These are phyloP conservation scores for Hermanozyma aechmeae DNA, from an alignment of 805 yeast species.

Conservation along the genomic window DNA sequence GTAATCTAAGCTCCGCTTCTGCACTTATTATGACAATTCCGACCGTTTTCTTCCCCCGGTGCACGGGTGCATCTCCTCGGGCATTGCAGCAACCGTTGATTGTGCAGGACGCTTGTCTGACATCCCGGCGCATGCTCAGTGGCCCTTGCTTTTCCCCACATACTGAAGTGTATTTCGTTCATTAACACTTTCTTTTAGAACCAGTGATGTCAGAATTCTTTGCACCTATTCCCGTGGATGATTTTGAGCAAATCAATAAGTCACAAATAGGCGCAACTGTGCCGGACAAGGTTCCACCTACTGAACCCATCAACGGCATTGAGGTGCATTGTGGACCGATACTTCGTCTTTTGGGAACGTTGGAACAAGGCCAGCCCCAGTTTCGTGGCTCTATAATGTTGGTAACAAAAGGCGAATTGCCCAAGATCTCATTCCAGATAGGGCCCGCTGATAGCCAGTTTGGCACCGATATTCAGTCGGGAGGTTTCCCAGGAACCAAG, in stretches of 20 bases:
- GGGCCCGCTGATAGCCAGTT: slow-evolving; percentile 21
- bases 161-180: too few relatives aligned
- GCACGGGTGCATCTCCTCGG: too few relatives aligned
- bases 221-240: slow-evolving; percentile 19
- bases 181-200: too few relatives aligned
- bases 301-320: slow-evolving; percentile 19
- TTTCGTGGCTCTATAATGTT: slow-evolving; percentile 67
- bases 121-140: too few relatives aligned
- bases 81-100: too few relatives aligned
- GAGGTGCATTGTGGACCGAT: slow-evolving; percentile 70
- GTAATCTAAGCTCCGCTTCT: too few relatives aligned
- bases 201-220: too few relatives aligned
- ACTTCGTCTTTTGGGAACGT: slow-evolving; percentile 55
- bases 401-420: slow-evolving; percentile 41
- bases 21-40: too few relatives aligned
- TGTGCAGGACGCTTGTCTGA: too few relatives aligned
- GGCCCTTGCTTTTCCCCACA: too few relatives aligned
- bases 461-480: slow-evolving; percentile 12
- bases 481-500: slow-evolving; percentile 37
- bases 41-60: too few relatives aligned
- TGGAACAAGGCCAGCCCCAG: slow-evolving; percentile 35
- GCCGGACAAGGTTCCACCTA: slow-evolving; percentile 22
- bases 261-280: slow-evolving; percentile 10
- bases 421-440: slow-evolving; percentile 22
- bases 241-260: slow-evolving; percentile 18